Conservation (phyloP, 805 yeast genomes). For the Scheffersomyces stipitis region DNA sequence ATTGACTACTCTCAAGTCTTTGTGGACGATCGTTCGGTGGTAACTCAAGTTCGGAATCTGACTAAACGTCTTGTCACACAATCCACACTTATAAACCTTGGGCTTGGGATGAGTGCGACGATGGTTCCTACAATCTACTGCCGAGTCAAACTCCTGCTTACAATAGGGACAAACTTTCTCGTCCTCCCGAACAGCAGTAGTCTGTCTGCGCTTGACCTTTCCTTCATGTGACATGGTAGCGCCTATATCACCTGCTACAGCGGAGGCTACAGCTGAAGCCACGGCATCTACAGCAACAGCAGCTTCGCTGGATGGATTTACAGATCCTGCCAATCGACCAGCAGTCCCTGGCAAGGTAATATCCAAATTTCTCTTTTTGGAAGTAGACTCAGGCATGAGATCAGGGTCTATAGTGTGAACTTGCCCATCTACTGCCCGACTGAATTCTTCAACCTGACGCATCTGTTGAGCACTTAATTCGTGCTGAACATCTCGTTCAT, state of each 20-base stretch:
- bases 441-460: background rate
- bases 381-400: background rate
- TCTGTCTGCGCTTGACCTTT: no score
- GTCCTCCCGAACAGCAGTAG: no score
- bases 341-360: background rate
- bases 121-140: constrained; percentile 10
- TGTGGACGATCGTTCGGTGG: constrained; percentile 9
- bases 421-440: background rate
- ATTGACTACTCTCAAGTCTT: constrained; percentile 6
- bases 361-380: background rate
- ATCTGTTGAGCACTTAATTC: no score
- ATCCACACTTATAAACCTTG: constrained; percentile 7
- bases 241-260: background rate
- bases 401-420: background rate
- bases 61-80: constrained; percentile 11
- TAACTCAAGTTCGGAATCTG: constrained; percentile 9
- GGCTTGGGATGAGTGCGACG: constrained; percentile 9
- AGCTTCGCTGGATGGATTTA: no score
- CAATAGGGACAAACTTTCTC: constrained; percentile 1
- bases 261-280: background rate
- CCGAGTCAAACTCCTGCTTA: constrained; percentile 6
- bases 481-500: background rate
- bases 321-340: no score
- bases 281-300: no score
- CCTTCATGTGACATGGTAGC: no score